Base-by-base conservation (phyloP, 1,284 basidiomycete species). In the Cutaneotrichosporon sp. region DNA sequence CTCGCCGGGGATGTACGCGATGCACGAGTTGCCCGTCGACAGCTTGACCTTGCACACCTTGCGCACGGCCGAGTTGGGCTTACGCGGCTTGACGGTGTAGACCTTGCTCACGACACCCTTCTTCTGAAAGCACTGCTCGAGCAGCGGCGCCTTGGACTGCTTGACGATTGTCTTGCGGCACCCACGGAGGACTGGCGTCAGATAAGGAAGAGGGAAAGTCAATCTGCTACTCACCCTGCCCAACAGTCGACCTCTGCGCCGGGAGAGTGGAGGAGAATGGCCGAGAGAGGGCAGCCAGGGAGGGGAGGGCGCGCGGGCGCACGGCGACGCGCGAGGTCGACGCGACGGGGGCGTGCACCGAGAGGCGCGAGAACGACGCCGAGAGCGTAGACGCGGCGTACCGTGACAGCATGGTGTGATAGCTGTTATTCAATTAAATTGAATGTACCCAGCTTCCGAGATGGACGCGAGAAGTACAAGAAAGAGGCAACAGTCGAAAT, bases 1-100 rank as follows among this genome's bases (percentile, higher is more conserved):
- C 76, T 99, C 97, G 70, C 97, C 97, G 49, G 91, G 91, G 62
- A 99, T 95, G 78, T 98, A 99, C 16, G 95, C 95, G 81, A 91
- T 90, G 64, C 95, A 86, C 49, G 88, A 89, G 79, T 91, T 90
- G 58, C 97, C 97, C 38, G 90, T 96, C 38, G 89, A 87, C 58
- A 99, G 84, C 83, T 96, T 96, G 71, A 99, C 89, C 76, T 92
- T 87, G 50, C 94, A 94, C 65, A 98, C 92, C 83, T 98, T 99
- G 68, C 97, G 91, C 76, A 97, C 93, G 52, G 95, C 95, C 50
- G 96, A 99, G 82, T 99, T 99, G 69, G 97, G 97, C 79, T 99
- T 99, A 84, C 95, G 97, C 30, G 97, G 97, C 76, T 90, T 93
- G 72, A 85, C 86, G 53, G 88, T 90, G 80, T 90, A 90, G 30